Base-by-base conservation (phyloP, 139 green algal species). In the Volvox africanus region DNA sequence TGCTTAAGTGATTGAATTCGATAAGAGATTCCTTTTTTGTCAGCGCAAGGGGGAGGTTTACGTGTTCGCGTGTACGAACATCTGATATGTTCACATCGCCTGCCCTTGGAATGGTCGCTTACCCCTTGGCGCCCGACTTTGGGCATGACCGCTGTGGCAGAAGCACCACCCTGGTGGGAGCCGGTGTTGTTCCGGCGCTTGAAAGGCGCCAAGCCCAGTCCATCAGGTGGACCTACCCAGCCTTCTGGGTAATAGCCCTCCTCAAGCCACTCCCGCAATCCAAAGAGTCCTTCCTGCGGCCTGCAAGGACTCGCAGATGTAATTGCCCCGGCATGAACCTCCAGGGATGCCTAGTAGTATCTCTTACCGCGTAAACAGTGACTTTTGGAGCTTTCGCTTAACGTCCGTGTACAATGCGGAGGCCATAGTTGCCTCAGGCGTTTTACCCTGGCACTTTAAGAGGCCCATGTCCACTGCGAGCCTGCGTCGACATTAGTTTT, bases 351-450 rank as follows among this genome's bases (percentile, higher is more conserved):
- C 44, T 55, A 55, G 44, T 55, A 55, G 9, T 55, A 55, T 9
- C 44, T 55, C 44, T 55, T 82, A 94, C 93, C 93, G 71, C 21
- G 93, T 96, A 84, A 94, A 95, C 0, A 93, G 88, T 28, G 94
- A 97, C 36, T 93, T 91, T 0, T 91, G 92, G 35, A 94, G 94
- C 91, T 96, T 97, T 12, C 95, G 92, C 93, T 98, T 98, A 30
- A 98, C 95, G 86, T 98, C 97, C 0, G 97, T 98, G 92, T 98
- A 98, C 61, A 98, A 86, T 5, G 96, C 96, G 12, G 94, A 97
- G 0, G 97, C 97, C 97, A 98, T 98, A 61, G 97, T 98, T 14
- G 97, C 96, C 84, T 98, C 97, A 0, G 97, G 97, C 0, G 97
- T 98, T 87, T 97, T 97, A 75, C 96, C 97, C 61, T 96, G 91